Conservation (phyloP, 768 basidiomycete genomes). For the Sarcodon aspratus region DNA sequence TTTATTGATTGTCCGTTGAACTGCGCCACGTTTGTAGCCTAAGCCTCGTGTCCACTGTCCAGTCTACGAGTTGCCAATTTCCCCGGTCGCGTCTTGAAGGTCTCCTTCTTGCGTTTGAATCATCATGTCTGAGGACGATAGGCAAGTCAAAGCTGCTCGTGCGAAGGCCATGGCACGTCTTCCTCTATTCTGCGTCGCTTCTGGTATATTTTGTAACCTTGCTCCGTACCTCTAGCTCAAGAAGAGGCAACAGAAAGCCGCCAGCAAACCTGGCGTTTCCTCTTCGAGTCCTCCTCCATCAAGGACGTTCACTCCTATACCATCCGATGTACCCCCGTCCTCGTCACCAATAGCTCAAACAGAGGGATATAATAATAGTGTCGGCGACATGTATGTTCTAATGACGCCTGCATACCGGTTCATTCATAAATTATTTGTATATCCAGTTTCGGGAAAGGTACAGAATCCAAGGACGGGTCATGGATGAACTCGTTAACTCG, state of each 20-base stretch:
- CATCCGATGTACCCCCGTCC: slow-evolving; percentile 10
- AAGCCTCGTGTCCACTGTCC: not conserved
- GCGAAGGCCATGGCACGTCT: slow-evolving; percentile 68
- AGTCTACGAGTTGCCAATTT: not conserved
- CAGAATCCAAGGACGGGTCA: slow-evolving; percentile 24
- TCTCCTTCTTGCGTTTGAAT: not conserved
- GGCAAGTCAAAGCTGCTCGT: slow-evolving; percentile 72
- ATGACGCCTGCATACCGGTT: not conserved
- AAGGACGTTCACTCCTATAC: slow-evolving; percentile 19
- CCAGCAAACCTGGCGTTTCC: slow-evolving; percentile 27
- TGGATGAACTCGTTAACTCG: slow-evolving; percentile 56
- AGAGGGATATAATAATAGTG: slow-evolving; percentile 29
- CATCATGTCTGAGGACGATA: slow-evolving; percentile 52
- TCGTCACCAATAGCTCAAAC: slow-evolving; percentile 3
- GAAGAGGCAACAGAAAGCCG: slow-evolving; percentile 66
- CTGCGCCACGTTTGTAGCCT: not conserved
- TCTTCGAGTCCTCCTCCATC: slow-evolving; percentile 36
- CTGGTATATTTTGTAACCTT: not conserved
- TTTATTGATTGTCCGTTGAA: not conserved
- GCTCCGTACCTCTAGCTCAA: slow-evolving; percentile 42
- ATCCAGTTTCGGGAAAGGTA: slow-evolving; percentile 28
- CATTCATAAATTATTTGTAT: not conserved
- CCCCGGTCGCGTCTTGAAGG: not conserved
- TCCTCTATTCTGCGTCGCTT: not conserved
- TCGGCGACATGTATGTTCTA: slow-evolving; percentile 56